These are phyloP conservation scores for Nemania sp. DNA, from an alignment of 2,329 filamentous ascomycete species.

Conservation along the genomic window DNA sequence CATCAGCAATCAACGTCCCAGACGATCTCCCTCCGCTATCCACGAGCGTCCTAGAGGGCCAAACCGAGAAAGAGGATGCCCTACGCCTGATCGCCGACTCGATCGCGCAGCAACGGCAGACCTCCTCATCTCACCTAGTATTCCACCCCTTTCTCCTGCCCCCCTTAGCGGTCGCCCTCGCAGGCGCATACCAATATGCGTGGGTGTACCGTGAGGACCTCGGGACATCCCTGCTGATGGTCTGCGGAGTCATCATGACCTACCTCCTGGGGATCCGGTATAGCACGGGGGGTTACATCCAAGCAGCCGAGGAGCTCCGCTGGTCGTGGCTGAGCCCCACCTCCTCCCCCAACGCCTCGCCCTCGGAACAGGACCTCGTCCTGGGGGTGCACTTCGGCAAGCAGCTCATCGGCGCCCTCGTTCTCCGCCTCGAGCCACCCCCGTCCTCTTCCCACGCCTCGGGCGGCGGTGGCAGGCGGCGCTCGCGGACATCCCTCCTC, in stretches of 20 bases:
- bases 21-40: constrained; percentile 73
- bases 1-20: constrained; percentile 55
- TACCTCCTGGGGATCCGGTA: constrained; percentile 72
- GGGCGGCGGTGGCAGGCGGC: constrained; percentile 37
- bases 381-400: constrained; percentile 76
- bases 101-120: constrained; percentile 83
- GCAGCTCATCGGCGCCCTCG: constrained; percentile 76
- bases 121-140: constrained; percentile 71
- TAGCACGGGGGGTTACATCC: constrained; percentile 71
- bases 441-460: constrained; percentile 37
- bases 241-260: constrained; percentile 71
- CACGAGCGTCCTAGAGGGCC: constrained; percentile 66
- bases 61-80: constrained; percentile 73
- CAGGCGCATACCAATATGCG: constrained; percentile 56
- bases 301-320: constrained; percentile 69
- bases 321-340: constrained; percentile 69
- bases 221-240: constrained; percentile 67
- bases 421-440: constrained; percentile 72
- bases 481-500: constrained; percentile 52
- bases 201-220: constrained; percentile 57
- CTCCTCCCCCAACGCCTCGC: constrained; percentile 34
- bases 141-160: constrained; percentile 70
- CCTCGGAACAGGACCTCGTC: constrained; percentile 64
- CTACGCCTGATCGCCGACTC: constrained; percentile 83
- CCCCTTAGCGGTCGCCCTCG: constrained; percentile 59